Evolutionary conservation across 2,329 filamentous ascomycete species (phyloP), one percentile per base, ranked within the genome.

Genomic region (Fusarium multiceps): DNA sequence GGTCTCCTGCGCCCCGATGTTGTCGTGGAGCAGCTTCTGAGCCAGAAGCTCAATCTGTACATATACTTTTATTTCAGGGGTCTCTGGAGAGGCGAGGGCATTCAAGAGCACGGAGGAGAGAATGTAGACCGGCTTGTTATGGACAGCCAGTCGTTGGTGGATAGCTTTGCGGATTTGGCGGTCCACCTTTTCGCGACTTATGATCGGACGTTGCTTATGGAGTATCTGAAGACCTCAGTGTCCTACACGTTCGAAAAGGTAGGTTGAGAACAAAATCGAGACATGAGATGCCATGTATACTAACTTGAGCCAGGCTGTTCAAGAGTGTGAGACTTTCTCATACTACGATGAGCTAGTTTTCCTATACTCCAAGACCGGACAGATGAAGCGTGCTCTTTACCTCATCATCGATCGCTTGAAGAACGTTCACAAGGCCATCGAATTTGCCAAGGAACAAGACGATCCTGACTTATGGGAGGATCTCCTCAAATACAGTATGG

Each of bases 291-390:
- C 28, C 40, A n/a, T 23, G 6, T n/a, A 41, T 50, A 23, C 72
- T 74, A 51, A 75, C 49, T 14, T 27, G 14, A 9, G 6, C 4
- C 79, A 86, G 89, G 93, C 81, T 78, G 92, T 82, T 68, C 87
- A 83, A 86, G 89, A 97, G 74, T 99, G 96, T 76, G 94, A 98
- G 79, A 82, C 85, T 16, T 87, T 88, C 71, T 89, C 91, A 71
- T 98, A 92, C 79, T 92, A 97, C 49, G 92, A 93, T 40, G 96
- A 99, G 78, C 87, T 98, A n/a, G 95, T 99, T 16, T 96, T 96
- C 76, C 88, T 99, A 3, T 92, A 98, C 74, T 97, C 94, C 64
- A 98, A 98, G 78, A 98, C 94, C 0, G 96, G 96, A 0, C 91
- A 98, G 79, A 96, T 93, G 73, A 97, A 98, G 79, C 90, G 92